phyloP scores from a whole-genome alignment of 2,329 filamentous ascomycete genomes.

The Epichloe gansuensis region DNA sequence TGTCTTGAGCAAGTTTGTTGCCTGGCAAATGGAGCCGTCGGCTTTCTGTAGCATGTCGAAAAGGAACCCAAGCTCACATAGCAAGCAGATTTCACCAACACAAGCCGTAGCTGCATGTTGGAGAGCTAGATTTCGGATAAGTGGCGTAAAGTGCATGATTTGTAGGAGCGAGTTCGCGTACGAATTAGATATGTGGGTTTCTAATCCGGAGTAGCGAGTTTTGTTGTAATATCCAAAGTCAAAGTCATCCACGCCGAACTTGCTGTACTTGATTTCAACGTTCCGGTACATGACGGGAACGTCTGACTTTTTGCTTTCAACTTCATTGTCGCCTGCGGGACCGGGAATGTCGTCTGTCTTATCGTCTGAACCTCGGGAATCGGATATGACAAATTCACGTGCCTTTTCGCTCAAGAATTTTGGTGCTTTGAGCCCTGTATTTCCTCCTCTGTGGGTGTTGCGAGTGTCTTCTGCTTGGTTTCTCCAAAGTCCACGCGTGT shows the following conservation, averaged over 20 bases:
- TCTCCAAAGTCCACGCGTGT: conserved; percentile 57
- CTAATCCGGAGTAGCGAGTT: conserved; percentile 78
- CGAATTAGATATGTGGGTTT: conserved; percentile 93
- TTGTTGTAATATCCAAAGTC: conserved; percentile 97
- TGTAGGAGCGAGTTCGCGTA: conserved; percentile 91
- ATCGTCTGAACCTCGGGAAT: conserved; percentile 27
- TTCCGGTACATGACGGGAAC: conserved; percentile 82
- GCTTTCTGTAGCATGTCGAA: conserved; percentile 99
- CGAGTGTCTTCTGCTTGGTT: conserved; percentile 78
- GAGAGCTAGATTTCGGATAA: conserved; percentile 76
- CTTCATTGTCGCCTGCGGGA: conserved; percentile 52
- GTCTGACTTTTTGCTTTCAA: conserved; percentile 66
- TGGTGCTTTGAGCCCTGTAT: conserved; percentile 55
- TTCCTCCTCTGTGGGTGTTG: conserved; percentile 43
- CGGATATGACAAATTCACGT: conserved; percentile 46
- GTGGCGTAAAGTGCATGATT: conserved; percentile 78
- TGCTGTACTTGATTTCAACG: conserved; percentile 97
- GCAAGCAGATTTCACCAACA: conserved; percentile 65
- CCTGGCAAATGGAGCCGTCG: conserved; percentile 85
- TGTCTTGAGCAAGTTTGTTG: conserved; percentile 85
- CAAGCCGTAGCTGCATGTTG: conserved; percentile 82
- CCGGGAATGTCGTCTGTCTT: conserved; percentile 46
- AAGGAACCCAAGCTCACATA: conserved; percentile 90
- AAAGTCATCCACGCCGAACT: conserved; percentile 98
- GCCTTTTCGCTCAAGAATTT: conserved; percentile 94